Evolutionary conservation across 1,284 basidiomycete genomes (phyloP), one percentile per base, ranked within the genome.

Genomic region (Sphaerobolus stellatus): DNA sequence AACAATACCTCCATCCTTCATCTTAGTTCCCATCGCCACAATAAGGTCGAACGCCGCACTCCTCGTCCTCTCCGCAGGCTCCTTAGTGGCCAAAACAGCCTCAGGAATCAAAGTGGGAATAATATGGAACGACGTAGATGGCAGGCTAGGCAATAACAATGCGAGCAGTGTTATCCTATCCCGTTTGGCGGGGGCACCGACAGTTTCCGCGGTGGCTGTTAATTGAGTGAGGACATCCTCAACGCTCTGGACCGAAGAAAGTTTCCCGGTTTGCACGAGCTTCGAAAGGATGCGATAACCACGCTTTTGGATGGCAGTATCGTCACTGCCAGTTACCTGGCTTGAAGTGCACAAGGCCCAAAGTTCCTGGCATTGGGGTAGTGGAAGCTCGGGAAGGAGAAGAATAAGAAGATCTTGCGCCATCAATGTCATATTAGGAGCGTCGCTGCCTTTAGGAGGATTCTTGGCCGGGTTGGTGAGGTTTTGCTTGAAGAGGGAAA

Each of bases 61-160:
- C 48, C 97, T 82, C 0, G 94, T 89, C 63, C 92, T 93, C 68
- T 96, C 94, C 33, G 97, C 98, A 7, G 94, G 92, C 69, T 99
- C 97, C 69, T 99, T 99, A 27, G 95, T 98, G 2, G 93, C 95
- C n/a, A 99, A 76, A 4, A 98, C 90, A 14, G 92, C 94, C 74
- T 99, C 97, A 1, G 96, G 93, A 48, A 99, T 89, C 48, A 99
- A 76, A 2, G 88, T 86, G 2, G 94, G 91, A 47, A 99, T 84
- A 49, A 95, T 73, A 65, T 98, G 91, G 57, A 99, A 74, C 28
- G 88, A 80, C 16, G 84, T 81, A 1, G 81, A 69, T 0, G 91
- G 88, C 29, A 98, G 80, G 25, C 73, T 71, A 4, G 84, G 78
- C 18, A 98, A 78, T n/a, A 99, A 77, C 0, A 81, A 75, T 2